phyloP scores from a whole-genome alignment of 2,329 filamentous ascomycete species.

The Ascochyta pisi region DNA sequence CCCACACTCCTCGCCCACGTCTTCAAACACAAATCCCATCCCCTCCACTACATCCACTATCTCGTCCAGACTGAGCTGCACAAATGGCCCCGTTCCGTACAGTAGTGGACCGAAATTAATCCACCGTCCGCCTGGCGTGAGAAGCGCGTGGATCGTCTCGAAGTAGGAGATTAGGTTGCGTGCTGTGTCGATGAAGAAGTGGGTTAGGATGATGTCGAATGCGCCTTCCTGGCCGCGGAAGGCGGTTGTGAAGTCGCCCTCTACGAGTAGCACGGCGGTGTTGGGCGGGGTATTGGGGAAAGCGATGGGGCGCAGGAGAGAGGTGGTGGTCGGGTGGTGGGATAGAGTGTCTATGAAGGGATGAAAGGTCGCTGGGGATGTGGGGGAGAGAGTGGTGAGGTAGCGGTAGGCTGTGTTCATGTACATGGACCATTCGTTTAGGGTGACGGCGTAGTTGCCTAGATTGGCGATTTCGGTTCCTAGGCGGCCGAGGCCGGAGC shows the following conservation, averaged over 20 bases:
- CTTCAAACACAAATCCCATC: conserved; percentile 61
- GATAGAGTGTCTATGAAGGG: conserved; percentile 66
- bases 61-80: conserved; percentile 64
- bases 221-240: conserved; percentile 31
- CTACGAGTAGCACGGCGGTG: conserved; percentile 56
- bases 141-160: conserved; percentile 59
- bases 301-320: conserved; percentile 56
- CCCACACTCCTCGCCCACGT: conserved; percentile 53
- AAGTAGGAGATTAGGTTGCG: conserved; percentile 63
- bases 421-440: conserved; percentile 66
- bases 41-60: conserved; percentile 57
- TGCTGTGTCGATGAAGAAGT: conserved; percentile 69
- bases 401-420: conserved; percentile 64
- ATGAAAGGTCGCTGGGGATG: conserved; percentile 48
- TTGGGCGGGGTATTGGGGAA: conserved; percentile 53
- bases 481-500: conserved; percentile 61
- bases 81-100: conserved; percentile 62
- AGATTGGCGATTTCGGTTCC: conserved; percentile 60
- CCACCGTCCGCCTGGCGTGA: conserved; percentile 60
- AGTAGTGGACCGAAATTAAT: conserved; percentile 64
- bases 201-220: conserved; percentile 61
- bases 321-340: conserved; percentile 58
- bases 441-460: conserved; percentile 58
- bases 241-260: conserved; percentile 63
- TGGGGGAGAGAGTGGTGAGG: conserved; percentile 46